phyloP scores from a whole-genome alignment of 2,329 filamentous ascomycete genomes.

The Colletotrichum sojae region DNA sequence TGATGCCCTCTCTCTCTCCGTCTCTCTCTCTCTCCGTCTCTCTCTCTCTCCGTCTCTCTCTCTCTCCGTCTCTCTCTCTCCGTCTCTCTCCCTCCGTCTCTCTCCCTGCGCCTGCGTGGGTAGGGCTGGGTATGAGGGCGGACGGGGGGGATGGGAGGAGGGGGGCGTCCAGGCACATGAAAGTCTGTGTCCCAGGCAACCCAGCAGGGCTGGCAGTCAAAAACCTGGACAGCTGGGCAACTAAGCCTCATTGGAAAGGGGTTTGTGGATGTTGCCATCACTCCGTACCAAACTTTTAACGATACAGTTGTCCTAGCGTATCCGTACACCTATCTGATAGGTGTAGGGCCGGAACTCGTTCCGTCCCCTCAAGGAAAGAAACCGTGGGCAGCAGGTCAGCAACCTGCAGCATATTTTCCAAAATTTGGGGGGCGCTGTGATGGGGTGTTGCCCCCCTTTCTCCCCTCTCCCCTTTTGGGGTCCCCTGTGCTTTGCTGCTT shows the following conservation, averaged over 20 bases:
- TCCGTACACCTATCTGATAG: too few relatives aligned
- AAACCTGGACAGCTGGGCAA: slow-evolving; percentile 1
- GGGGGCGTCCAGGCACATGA: neutral
- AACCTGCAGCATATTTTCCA: too few relatives aligned
- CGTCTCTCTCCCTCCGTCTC: neutral
- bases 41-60: too few relatives aligned
- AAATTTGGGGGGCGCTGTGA: neutral
- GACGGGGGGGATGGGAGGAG: neutral
- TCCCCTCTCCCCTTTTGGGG: too few relatives aligned
- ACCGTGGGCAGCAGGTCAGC: too few relatives aligned
- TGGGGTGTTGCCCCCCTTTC: neutral
- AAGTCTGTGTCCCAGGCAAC: slow-evolving; percentile 10
- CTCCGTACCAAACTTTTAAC: too few relatives aligned
- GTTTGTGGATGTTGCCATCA: neutral
- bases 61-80: neutral
- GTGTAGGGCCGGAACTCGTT: neutral
- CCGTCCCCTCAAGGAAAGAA: neutral
- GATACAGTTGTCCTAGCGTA: too few relatives aligned
- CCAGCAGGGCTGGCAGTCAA: slow-evolving; percentile 20
- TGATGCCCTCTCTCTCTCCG: neutral
- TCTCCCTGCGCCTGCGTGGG: neutral
- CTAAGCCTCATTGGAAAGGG: slow-evolving; percentile 12
- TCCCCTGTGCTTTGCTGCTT: too few relatives aligned
- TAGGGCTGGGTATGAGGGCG: slow-evolving; percentile 12
- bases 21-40: neutral